phyloP scores from a whole-genome alignment of 768 basidiomycete genomes.

The Phaffia australis region DNA sequence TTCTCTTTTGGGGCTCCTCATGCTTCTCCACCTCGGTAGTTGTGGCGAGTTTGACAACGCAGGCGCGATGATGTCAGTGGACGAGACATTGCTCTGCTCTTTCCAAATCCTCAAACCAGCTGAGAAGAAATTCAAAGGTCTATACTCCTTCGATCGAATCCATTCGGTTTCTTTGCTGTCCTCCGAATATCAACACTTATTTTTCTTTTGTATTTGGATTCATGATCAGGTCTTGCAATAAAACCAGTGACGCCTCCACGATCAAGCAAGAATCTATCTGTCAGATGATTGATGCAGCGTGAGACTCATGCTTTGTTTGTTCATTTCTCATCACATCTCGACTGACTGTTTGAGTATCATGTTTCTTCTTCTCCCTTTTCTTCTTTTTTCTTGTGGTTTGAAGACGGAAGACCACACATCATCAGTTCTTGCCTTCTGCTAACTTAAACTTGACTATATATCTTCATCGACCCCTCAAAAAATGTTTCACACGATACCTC shows the following conservation, averaged over 20 bases:
- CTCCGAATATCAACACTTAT: background rate
- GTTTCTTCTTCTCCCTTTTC: background rate
- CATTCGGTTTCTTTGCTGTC: background rate
- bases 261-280: constrained; percentile 22
- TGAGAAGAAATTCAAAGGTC: constrained; percentile 84
- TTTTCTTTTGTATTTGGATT: background rate
- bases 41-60: constrained; percentile 93
- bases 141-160: constrained; percentile 29
- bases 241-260: constrained; percentile 24
- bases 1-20: background rate
- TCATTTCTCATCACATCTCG: background rate
- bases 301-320: background rate
- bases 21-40: background rate
- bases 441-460: too few species aligned
- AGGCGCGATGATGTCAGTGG: constrained; percentile 99
- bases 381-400: background rate
- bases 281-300: too few species aligned
- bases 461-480: too few species aligned
- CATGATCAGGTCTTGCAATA: background rate
- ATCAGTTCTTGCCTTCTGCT: too few species aligned
- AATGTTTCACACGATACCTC: too few species aligned
- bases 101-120: constrained; percentile 99
- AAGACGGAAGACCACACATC: too few species aligned
- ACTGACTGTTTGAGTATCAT: background rate
- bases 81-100: constrained; percentile 90